Evolutionary conservation across 2,329 filamentous ascomycete genomes (phyloP).

Genomic region (Colletotrichum acutatum): DNA sequence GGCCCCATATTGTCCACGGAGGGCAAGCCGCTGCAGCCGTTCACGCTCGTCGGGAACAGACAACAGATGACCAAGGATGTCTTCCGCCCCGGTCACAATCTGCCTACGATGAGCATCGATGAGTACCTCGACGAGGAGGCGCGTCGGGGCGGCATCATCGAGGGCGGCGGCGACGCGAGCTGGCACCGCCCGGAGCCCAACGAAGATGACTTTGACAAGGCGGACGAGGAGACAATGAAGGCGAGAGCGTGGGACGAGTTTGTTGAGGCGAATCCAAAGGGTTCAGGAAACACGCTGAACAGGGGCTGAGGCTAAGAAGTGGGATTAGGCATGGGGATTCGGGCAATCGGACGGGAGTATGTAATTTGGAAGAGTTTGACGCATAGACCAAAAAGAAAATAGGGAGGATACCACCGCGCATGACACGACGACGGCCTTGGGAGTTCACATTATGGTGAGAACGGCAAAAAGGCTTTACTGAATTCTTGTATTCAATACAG

Average conservation of each 20-base stretch:
- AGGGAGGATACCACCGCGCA: slow-evolving; percentile 17
- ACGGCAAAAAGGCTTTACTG: background rate
- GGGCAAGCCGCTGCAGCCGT: slow-evolving; percentile 90
- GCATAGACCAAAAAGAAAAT: slow-evolving; percentile 3
- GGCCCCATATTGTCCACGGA: slow-evolving; percentile 81
- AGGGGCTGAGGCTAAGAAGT: slow-evolving; percentile 63
- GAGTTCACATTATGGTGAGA: background rate
- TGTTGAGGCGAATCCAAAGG: slow-evolving; percentile 87
- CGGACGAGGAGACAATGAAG: slow-evolving; percentile 92
- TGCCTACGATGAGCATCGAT: slow-evolving; percentile 98
- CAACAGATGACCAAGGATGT: slow-evolving; percentile 82
- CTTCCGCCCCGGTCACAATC: slow-evolving; percentile 89
- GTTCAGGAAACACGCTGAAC: slow-evolving; percentile 85
- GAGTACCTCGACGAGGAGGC: slow-evolving; percentile 96
- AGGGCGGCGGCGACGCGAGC: slow-evolving; percentile 85
- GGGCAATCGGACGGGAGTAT: slow-evolving; percentile 13
- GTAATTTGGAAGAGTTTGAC: slow-evolving; percentile 16
- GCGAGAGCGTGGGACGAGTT: slow-evolving; percentile 96
- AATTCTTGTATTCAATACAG: background rate
- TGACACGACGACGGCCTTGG: background rate
- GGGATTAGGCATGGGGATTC: background rate
- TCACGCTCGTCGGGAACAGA: slow-evolving; percentile 84
- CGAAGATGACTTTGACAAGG: slow-evolving; percentile 90
- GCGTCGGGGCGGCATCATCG: slow-evolving; percentile 85
- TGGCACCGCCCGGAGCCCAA: slow-evolving; percentile 77